phyloP scores from a whole-genome alignment of 768 basidiomycete genomes.

The Mycena indigotica region DNA sequence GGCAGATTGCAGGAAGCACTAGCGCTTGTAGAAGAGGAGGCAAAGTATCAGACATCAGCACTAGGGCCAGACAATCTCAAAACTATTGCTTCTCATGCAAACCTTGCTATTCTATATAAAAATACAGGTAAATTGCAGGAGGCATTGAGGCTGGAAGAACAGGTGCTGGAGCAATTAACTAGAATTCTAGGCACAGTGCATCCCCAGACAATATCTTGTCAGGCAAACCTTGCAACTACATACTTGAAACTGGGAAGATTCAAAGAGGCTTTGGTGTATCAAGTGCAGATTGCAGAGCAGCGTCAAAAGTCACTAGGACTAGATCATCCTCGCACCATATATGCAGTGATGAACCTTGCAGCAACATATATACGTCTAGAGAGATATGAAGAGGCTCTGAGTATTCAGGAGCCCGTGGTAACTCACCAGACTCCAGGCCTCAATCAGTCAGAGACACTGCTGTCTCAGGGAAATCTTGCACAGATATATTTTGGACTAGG shows the following conservation, averaged over 20 bases:
- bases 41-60: not conserved
- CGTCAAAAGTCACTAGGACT: not conserved
- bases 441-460: slow-evolving; percentile 4
- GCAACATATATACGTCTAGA: not conserved
- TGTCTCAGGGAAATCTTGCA: not conserved
- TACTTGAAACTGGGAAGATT: slow-evolving; percentile 2
- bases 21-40: not conserved
- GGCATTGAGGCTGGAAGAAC: not conserved
- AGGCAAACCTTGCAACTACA: slow-evolving; percentile 2
- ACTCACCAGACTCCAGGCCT: not conserved
- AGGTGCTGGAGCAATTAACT: not conserved
- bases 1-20: not conserved
- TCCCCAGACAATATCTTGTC: not conserved
- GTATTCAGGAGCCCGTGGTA: not conserved
- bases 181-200: not conserved
- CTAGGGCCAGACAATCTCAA: slow-evolving; percentile 3
- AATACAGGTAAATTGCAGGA: not conserved
- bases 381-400: not conserved
- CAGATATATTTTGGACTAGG: not conserved
- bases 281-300: not conserved
- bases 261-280: not conserved
- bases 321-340: slow-evolving; percentile 1
- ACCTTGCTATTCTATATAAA: not conserved
- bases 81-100: not conserved
- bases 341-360: slow-evolving; percentile 1